phyloP scores from a whole-genome alignment of 129 eudicot species.

The Tagetes erecta region DNA sequence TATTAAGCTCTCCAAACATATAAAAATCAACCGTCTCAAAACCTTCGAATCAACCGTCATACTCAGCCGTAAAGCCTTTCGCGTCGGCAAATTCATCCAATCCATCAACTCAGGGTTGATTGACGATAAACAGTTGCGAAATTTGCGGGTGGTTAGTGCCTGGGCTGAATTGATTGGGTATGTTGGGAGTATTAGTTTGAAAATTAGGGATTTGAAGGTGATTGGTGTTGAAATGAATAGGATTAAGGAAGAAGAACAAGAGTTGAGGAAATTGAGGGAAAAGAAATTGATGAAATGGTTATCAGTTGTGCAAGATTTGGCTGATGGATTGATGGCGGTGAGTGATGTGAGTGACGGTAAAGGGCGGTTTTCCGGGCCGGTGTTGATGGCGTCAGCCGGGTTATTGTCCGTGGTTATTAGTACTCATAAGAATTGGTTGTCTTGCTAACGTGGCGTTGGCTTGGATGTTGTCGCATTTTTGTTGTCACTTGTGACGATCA shows the following conservation, averaged over 20 bases:
- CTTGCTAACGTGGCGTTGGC: conserved; percentile 46
- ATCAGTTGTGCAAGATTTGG: conserved; percentile 75
- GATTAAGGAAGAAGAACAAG: conserved; percentile 38
- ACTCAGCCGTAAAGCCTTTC: conserved; percentile 85
- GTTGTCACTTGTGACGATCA: no score
- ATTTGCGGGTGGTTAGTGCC: conserved; percentile 55
- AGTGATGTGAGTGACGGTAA: conserved; percentile 75
- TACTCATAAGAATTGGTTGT: conserved; percentile 90
- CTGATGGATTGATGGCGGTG: conserved; percentile 88
- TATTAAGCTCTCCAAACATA: no score
- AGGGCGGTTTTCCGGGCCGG: conserved; percentile 62
- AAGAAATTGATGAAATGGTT: conserved; percentile 70
- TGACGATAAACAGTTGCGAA: conserved; percentile 34
- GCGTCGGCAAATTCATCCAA: conserved; percentile 86
- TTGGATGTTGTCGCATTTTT: no score
- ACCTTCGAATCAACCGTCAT: conserved; percentile 83
- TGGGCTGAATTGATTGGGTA: conserved; percentile 86
- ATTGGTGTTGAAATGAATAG: conserved; percentile 47
- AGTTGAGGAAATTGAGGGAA: conserved; percentile 54
- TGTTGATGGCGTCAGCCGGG: conserved; percentile 72
- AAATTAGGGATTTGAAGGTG: conserved; percentile 57
- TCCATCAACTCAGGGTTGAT: conserved; percentile 77
- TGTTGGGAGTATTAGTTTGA: conserved; percentile 75
- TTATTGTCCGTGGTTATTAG: conserved; percentile 81
- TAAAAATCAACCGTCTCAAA: conserved; percentile 44